Percentiles rank a stretch among this genome's conserved stretches.
Evolutionary conservation across 148 eudicot species (phyloP).

Genomic region (Persicaria maculosa): DNA sequence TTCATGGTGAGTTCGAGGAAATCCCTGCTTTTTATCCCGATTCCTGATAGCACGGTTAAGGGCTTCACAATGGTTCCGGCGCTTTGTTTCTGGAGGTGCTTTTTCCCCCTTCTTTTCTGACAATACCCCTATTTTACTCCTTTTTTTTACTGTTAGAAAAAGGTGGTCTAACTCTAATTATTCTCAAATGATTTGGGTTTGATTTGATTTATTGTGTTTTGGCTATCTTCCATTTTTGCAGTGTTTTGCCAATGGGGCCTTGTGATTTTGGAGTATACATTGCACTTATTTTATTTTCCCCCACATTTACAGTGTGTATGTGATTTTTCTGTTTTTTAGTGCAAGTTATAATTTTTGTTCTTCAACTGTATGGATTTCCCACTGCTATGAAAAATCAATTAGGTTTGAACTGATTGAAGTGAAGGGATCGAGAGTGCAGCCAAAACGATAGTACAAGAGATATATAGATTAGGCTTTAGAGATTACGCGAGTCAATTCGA

Average conservation of each 20-base stretch:
- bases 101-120: background rate
- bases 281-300: background rate
- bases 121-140: background rate
- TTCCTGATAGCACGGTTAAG: slow-evolving; percentile 7
- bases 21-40: slow-evolving; percentile 4
- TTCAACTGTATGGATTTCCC: background rate
- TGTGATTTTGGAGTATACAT: background rate
- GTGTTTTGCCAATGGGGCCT: slow-evolving; percentile 2
- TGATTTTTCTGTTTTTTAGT: background rate
- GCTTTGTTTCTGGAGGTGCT: background rate
- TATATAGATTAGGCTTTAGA: background rate
- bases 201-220: background rate
- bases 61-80: background rate
- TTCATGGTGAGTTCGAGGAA: background rate
- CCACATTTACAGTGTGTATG: background rate
- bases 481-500: background rate
- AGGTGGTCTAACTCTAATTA: background rate
- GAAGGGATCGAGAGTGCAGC: background rate
- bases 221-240: background rate
- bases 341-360: background rate
- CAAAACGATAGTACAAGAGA: background rate
- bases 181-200: slow-evolving; percentile 2
- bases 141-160: background rate
- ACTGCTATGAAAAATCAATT: background rate
- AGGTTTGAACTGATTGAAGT: background rate